Evolutionary conservation across 1,284 basidiomycete species (phyloP), one percentile per base, ranked within the genome.

Genomic region (Limonomyces culmigenus): DNA sequence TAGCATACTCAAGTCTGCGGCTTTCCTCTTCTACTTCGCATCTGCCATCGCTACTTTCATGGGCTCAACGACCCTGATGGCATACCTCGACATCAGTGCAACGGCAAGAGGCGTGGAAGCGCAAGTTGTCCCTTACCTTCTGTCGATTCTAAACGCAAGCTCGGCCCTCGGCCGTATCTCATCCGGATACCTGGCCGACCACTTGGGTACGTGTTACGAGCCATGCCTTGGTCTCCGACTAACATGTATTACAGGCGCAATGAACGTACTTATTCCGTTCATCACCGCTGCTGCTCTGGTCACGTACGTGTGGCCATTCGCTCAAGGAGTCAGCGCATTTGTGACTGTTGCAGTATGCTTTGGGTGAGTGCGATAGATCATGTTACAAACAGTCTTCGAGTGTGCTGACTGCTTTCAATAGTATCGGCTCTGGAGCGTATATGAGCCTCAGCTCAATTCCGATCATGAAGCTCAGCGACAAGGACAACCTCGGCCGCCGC

Each of bases 271-370:
- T 54, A 63, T 63, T 12, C 72, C 70, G 1, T 60, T 65, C 19
- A 69, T 65, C 0, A 42, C 58, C 6, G 20, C 62, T 8, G 61
- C 70, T 2, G 71, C 58, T 1, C 49, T 71, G 19, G 43, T 73
- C 13, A 74, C 71, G 2, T 67, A 61, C 41, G 59, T 60, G 3
- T 77, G 73, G 74, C 73, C 74, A 6, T 68, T 65, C 43, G 62
- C 65, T 1, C 48, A 46, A 20, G 57, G 51, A 13, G 43, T 59
- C 20, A 53, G 48, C 0, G 53, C 60, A 2, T 51, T 67, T 19
- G 58, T 67, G 8, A 55, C 49, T 6, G 50, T 76, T 19, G 61
- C 67, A 3, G 42, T 73, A 12, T 38, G 72, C 17, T 67, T 68
- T 41, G 73, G 71, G 30, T 32, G 15, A 6, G 30, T 32, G 8